Conservation (phyloP, 106 monocot species). For the Phalaenopsis aphrodite region DNA sequence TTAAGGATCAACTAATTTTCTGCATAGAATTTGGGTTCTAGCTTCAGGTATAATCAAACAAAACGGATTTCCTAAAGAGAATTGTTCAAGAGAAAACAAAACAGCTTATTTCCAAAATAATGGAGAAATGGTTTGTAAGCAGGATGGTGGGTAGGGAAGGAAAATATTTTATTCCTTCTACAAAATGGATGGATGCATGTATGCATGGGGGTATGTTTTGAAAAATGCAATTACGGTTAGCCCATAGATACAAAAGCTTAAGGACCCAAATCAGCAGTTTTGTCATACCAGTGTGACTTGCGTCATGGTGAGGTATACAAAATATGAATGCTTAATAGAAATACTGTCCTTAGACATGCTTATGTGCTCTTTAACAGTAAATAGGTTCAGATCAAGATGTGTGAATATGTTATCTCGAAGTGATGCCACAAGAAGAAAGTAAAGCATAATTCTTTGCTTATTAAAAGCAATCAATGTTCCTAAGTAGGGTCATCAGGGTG, state of each 20-base stretch:
- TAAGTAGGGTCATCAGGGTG: no score
- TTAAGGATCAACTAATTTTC: not conserved
- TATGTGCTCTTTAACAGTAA: not conserved
- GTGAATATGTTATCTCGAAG: not conserved
- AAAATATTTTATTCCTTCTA: no score
- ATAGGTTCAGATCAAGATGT: not conserved
- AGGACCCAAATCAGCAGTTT: no score
- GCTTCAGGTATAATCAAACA: not conserved
- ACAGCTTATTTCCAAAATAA: not conserved
- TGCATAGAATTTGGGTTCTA: not conserved
- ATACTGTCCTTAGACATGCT: not conserved
- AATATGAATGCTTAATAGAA: not conserved
- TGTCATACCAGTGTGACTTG: not conserved
- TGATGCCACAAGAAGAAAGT: not conserved
- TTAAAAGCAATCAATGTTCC: not conserved
- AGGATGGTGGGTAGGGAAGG: not conserved
- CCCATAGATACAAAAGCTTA: no score
- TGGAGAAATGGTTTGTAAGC: not conserved
- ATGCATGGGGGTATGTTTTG: no score
- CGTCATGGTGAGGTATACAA: not conserved
- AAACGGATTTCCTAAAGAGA: not conserved
- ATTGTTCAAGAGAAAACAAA: not conserved
- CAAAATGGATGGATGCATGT: no score
- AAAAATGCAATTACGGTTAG: no score
- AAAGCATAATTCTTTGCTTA: not conserved